These are phyloP conservation scores for Phyllosticta citriasiana DNA, from an alignment of 2,329 filamentous ascomycete species.

Conservation along the genomic window DNA sequence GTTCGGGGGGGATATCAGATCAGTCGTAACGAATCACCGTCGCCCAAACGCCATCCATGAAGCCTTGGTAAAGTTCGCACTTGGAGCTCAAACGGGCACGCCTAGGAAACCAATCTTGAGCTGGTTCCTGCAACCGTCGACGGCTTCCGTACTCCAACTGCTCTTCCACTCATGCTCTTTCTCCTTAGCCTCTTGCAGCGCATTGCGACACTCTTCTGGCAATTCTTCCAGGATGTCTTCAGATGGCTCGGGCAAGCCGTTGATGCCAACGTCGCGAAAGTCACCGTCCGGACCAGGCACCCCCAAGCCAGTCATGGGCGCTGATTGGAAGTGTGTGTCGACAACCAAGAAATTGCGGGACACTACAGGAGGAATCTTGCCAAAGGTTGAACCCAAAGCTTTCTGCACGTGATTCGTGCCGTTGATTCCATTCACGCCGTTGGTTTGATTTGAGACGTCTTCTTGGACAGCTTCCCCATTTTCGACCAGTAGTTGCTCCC, in stretches of 20 bases:
- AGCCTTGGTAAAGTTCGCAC: background rate
- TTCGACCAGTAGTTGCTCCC: conserved; percentile 57
- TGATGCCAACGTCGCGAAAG: conserved; percentile 37
- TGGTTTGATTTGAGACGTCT: conserved; percentile 16
- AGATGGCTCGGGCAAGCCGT: conserved; percentile 53
- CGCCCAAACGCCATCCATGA: background rate
- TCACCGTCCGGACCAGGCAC: conserved; percentile 49
- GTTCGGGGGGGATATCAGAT: background rate
- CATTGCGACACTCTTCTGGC: conserved; percentile 58
- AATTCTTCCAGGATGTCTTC: conserved; percentile 57
- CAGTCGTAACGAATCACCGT: background rate
- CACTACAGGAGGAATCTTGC: conserved; percentile 45
- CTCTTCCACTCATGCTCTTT: conserved; percentile 63
- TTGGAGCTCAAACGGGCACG: conserved; percentile 34
- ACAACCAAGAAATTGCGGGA: conserved; percentile 54
- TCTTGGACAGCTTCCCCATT: conserved; percentile 14
- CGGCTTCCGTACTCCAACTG: conserved; percentile 61
- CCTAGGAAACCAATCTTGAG: conserved; percentile 40
- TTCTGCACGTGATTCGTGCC: conserved; percentile 8
- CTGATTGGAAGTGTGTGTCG: conserved; percentile 50
- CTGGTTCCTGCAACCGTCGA: conserved; percentile 39
- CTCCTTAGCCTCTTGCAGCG: conserved; percentile 58
- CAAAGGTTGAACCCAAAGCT: conserved; percentile 34
- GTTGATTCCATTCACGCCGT: conserved; percentile 15
- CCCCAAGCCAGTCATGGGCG: conserved; percentile 47